These are phyloP conservation scores for Rhododendron griersonianum DNA, from an alignment of 148 eudicot genomes.

Conservation along the genomic window DNA sequence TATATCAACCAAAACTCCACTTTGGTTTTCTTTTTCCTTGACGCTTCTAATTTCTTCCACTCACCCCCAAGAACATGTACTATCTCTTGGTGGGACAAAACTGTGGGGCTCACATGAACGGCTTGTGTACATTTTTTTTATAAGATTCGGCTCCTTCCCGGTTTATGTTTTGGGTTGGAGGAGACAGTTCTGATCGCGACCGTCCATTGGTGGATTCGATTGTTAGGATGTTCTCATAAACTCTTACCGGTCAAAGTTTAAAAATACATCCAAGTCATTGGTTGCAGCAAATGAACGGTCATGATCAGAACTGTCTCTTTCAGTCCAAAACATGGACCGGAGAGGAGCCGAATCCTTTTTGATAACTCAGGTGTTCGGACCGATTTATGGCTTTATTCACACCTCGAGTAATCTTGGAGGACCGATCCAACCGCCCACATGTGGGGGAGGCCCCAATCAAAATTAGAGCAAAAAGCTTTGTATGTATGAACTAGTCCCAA, in stretches of 20 bases:
- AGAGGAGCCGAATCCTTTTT: no score
- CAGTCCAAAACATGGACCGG: no score
- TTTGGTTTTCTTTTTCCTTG: not conserved
- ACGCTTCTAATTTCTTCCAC: conserved; percentile 2
- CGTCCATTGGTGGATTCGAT: not conserved
- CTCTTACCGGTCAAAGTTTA: no score
- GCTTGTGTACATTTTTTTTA: no score
- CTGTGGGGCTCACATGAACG: not conserved
- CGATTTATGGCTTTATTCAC: not conserved
- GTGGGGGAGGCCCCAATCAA: not conserved
- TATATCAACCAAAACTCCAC: not conserved
- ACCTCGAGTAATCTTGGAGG: not conserved
- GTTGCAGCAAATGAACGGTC: not conserved
- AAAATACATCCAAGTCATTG: no score
- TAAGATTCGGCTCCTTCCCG: no score
- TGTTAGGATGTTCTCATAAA: no score
- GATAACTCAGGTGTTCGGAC: no score
- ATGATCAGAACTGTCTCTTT: not conserved
- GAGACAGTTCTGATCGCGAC: not conserved
- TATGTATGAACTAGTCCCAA: no score
- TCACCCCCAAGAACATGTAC: not conserved
- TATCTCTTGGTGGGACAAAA: not conserved
- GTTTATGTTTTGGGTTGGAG: no score
- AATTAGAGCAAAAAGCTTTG: no score
- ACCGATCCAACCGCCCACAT: not conserved